These are phyloP conservation scores for Ulvella scutata DNA, from an alignment of 139 green algal genomes.

Conservation along the genomic window DNA sequence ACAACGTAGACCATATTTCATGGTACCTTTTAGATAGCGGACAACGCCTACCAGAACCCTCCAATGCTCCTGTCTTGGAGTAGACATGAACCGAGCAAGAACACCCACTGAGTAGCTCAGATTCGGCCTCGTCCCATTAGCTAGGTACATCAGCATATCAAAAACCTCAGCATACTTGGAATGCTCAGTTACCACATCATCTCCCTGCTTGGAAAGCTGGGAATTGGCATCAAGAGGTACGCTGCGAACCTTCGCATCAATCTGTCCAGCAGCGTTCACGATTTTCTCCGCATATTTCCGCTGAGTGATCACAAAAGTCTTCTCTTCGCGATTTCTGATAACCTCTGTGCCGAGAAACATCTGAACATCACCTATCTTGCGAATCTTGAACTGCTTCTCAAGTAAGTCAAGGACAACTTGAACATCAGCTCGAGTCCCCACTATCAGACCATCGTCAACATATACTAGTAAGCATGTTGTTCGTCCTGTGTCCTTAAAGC, in stretches of 20 bases:
- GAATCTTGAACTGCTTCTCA: background rate
- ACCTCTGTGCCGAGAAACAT: constrained; percentile 15
- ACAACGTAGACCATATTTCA: constrained; percentile 6
- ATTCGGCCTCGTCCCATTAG: constrained; percentile 17
- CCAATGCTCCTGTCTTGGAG: constrained; percentile 16
- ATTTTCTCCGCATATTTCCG: background rate
- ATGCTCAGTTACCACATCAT: background rate
- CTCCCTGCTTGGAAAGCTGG: constrained; percentile 3
- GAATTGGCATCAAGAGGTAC: background rate
- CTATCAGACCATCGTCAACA: constrained; percentile 19
- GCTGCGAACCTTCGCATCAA: constrained; percentile 4
- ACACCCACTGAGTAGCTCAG: constrained; percentile 19
- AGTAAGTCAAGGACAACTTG: background rate
- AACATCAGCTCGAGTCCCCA: background rate
- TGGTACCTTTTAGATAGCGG: constrained; percentile 13
- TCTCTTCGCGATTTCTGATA: constrained; percentile 4
- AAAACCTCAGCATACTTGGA: constrained; percentile 8
- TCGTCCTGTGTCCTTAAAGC: background rate
- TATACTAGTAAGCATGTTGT: constrained; percentile 10
- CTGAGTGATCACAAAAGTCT: constrained; percentile 13
- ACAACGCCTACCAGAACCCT: constrained; percentile 11
- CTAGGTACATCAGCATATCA: constrained; percentile 14
- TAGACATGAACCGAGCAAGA: constrained; percentile 19
- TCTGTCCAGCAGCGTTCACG: constrained; percentile 9
- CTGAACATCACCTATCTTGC: constrained; percentile 5